Evolutionary conservation across 768 basidiomycete species (phyloP).

Genomic region (Punctularia strigosozonata): DNA sequence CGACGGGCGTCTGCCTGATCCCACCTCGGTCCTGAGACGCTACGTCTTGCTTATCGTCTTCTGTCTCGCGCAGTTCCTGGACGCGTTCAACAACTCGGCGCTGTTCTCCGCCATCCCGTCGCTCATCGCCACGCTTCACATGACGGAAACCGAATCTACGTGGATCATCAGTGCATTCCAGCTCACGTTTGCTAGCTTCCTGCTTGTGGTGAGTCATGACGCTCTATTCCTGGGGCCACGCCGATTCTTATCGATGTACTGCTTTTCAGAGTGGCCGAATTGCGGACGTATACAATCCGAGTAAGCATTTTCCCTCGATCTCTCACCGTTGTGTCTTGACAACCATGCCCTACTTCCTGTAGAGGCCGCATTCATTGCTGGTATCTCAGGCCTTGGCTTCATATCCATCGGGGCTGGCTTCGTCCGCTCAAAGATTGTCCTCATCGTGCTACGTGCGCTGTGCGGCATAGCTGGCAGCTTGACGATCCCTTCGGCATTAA

Average conservation of each 20-base stretch:
- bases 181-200: slow-evolving; percentile 29
- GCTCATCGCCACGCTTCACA: slow-evolving; percentile 13
- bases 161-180: slow-evolving; percentile 34
- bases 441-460: slow-evolving; percentile 40
- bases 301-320: slow-evolving; percentile 14
- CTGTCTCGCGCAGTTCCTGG: slow-evolving; percentile 31
- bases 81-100: slow-evolving; percentile 31
- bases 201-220: slow-evolving; percentile 19
- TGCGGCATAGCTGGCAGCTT: slow-evolving; percentile 37
- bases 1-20: slow-evolving; percentile 10
- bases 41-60: slow-evolving; percentile 22
- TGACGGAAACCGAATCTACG: slow-evolving; percentile 14
- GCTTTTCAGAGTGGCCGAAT: slow-evolving; percentile 30
- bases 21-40: slow-evolving; percentile 15
- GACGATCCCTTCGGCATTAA: slow-evolving; percentile 39
- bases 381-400: slow-evolving; percentile 28
- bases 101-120: slow-evolving; percentile 27
- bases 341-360: not conserved
- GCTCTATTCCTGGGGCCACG: too few relatives aligned
- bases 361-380: slow-evolving; percentile 31
- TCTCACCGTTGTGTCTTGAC: not conserved
- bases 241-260: too few relatives aligned
- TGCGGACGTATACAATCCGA: slow-evolving; percentile 28
- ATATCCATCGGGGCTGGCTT: slow-evolving; percentile 36
- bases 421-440: slow-evolving; percentile 27